These are phyloP conservation scores for Dipteronia dyeriana DNA, from an alignment of 345 rosid genomes.

Conservation along the genomic window DNA sequence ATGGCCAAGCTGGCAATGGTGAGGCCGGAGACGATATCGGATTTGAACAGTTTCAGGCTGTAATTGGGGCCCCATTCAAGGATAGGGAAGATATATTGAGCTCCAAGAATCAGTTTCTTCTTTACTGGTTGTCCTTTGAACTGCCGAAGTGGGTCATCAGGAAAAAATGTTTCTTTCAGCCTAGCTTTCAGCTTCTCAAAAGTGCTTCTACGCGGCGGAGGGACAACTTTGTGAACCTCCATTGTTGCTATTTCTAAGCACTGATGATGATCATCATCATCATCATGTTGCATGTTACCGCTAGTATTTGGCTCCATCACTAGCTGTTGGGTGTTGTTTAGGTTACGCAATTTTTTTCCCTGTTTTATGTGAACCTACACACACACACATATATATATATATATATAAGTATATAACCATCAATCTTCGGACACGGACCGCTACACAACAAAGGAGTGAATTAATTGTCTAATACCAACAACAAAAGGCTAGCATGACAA, in stretches of 20 bases:
- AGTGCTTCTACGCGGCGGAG: constrained; percentile 72
- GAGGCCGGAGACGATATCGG: constrained; percentile 86
- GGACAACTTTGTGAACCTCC: constrained; percentile 71
- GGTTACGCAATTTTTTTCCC: background rate
- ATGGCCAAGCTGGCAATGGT: constrained; percentile 99
- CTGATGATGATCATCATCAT: background rate
- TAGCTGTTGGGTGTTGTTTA: background rate
- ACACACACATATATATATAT: background rate
- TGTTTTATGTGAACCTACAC: constrained; percentile 1
- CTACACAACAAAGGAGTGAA: constrained; percentile 27
- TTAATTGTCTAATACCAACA: constrained; percentile 11
- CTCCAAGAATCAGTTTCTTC: constrained; percentile 61
- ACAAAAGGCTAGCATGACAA: background rate
- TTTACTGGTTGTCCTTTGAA: constrained; percentile 70
- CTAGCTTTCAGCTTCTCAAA: constrained; percentile 51
- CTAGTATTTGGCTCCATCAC: constrained; percentile 35
- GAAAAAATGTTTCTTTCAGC: constrained; percentile 89
- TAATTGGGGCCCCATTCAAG: constrained; percentile 90
- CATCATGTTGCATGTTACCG: constrained; percentile 12
- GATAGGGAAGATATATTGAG: constrained; percentile 81
- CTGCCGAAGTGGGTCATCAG: constrained; percentile 94
- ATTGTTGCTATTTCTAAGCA: constrained; percentile 48
- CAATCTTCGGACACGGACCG: constrained; percentile 25
- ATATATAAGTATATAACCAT: constrained; percentile 12
- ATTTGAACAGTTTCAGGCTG: constrained; percentile 67